Percentiles rank a stretch among this genome's conserved stretches.
These are phyloP conservation scores for Dictyostelium capitatum DNA, from an alignment of 78 protist species.

Conservation along the genomic window DNA sequence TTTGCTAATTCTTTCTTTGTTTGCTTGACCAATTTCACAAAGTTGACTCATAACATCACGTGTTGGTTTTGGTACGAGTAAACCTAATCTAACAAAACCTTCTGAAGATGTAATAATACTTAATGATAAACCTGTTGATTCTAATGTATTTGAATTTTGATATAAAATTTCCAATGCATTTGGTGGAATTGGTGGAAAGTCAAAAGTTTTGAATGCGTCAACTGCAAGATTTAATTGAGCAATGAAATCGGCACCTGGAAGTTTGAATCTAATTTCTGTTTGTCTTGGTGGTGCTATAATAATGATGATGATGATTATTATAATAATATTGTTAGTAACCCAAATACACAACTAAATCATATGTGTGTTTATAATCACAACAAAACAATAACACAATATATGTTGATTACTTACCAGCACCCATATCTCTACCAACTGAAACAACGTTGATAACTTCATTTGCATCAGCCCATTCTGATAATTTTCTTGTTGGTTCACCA, in stretches of 20 bases:
- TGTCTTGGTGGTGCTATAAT: constrained; percentile 89
- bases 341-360: no score
- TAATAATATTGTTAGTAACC: no score
- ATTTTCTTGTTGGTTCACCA: constrained; percentile 82
- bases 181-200: constrained; percentile 84
- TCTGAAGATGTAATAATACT: constrained; percentile 83
- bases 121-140: constrained; percentile 67
- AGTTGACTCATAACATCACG: constrained; percentile 54
- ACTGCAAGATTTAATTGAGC: constrained; percentile 79
- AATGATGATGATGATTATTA: no score
- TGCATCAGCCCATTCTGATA: constrained; percentile 83
- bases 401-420: no score
- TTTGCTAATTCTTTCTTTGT: constrained; percentile 56
- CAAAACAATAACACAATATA: no score
- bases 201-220: constrained; percentile 83
- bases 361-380: no score
- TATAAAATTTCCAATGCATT: constrained; percentile 58
- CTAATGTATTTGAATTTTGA: constrained; percentile 14
- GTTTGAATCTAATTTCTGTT: constrained; percentile 82
- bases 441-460: constrained; percentile 70
- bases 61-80: constrained; percentile 78
- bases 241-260: constrained; percentile 75
- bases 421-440: constrained; percentile 88
- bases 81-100: constrained; percentile 86
- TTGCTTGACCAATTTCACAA: constrained; percentile 48